Conservation (phyloP, 164 flowering plant species). For the Malania oleifera region DNA sequence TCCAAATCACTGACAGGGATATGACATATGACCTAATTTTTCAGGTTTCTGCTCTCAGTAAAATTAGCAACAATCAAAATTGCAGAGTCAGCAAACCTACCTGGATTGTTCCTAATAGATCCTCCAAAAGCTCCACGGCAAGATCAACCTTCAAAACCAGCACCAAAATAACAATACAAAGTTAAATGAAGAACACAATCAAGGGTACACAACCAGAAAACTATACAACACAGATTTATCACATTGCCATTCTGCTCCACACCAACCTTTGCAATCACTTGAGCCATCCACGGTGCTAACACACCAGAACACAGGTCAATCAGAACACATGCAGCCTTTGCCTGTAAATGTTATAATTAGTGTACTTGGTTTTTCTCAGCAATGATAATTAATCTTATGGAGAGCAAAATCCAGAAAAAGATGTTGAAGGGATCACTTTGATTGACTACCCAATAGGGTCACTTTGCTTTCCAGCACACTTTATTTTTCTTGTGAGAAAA, state of each 20-base stretch:
- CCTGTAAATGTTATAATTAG: conserved; percentile 33
- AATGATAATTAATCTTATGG: too few relatives aligned
- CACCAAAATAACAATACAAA: neutral
- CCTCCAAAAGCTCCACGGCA: conserved; percentile 78
- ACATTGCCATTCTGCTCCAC: neutral
- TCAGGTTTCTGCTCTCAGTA: neutral
- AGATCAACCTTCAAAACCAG: conserved; percentile 57
- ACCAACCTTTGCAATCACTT: conserved; percentile 72
- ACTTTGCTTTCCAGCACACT: too few relatives aligned
- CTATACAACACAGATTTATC: neutral
- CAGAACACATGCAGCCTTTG: conserved; percentile 77
- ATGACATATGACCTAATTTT: too few relatives aligned
- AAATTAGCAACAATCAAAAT: neutral
- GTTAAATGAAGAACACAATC: neutral
- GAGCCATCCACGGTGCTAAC: conserved; percentile 77
- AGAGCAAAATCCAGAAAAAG: too few relatives aligned
- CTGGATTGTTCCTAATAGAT: conserved; percentile 76
- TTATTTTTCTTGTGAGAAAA: too few relatives aligned
- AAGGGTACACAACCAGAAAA: neutral
- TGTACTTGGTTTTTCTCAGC: neutral
- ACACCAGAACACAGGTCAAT: conserved; percentile 80
- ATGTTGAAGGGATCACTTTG: too few relatives aligned
- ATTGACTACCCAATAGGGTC: too few relatives aligned
- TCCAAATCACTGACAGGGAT: too few relatives aligned
- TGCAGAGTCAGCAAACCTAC: conserved; percentile 23